Evolutionary conservation across 148 eudicot genomes (phyloP), one percentile per base, ranked within the genome.

Genomic region (Vaccinium vitisidaea): DNA sequence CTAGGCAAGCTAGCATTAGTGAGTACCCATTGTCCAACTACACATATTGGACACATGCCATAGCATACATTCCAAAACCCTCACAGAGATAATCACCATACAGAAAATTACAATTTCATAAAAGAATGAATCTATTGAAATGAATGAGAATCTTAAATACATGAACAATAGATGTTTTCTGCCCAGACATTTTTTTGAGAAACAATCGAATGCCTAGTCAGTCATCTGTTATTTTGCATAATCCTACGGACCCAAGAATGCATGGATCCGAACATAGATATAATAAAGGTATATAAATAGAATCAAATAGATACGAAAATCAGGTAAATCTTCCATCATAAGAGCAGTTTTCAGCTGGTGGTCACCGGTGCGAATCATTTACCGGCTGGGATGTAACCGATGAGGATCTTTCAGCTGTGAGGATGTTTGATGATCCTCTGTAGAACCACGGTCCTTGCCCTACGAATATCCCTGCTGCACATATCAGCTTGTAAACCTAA

Each of bases 371-470:
- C 4, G 74, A 69, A 12, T 1, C 39, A 11, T 27, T 69, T 18
- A 13, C 14, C 4, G 15, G 71, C 30, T 25, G 39, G 13, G 27
- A 55, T 23, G 21, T 19, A 1, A 50, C 19, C 6, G 19, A 32
- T 21, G 80, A 27, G 43, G 32, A 56, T 49, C 21, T 18, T 36
- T 92, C 86, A 89, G 84, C 87, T 85, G 84, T 89, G 88, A 36
- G 93, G 97, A 55, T 88, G 94, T 81, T 93, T 96, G 85, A 96
- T 96, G 88, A 96, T 96, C 89, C 99, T 93, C 77, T 96, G 99
- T 75, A 96, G 87, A 58, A 96, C 93, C 58, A 96, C 99, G 79
- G 98, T 96, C 85, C 99, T 96, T 1, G 98, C 99, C 77, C 95
- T 88, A 21, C 99, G 90, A 85, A 96, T 94, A 82, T 96, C 97